These are phyloP conservation scores for Agaricales sp. DNA, from an alignment of 1,284 basidiomycete species.

Conservation along the genomic window DNA sequence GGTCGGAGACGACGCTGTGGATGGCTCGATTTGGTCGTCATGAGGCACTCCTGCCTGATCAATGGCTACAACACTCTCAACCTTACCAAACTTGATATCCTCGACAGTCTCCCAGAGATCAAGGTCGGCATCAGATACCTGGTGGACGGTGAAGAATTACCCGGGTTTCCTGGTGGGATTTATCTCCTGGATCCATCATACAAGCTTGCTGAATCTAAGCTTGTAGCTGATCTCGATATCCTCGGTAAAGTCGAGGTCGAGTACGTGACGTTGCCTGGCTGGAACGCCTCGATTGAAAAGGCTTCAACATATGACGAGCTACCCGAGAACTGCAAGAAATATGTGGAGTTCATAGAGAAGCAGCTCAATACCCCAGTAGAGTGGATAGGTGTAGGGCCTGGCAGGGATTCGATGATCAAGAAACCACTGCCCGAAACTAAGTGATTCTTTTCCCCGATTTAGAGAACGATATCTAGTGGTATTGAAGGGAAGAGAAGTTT, in stretches of 20 bases:
- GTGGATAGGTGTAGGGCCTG: slow-evolving; percentile 90
- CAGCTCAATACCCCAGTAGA: slow-evolving; percentile 75
- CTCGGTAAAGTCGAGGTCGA: slow-evolving; percentile 78
- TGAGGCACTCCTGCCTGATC: slow-evolving; percentile 88
- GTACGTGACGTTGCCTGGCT: slow-evolving; percentile 89
- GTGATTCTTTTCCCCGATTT: too few relatives aligned
- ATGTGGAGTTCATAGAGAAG: slow-evolving; percentile 84
- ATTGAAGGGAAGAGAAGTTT: too few relatives aligned
- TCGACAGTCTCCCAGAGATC: slow-evolving; percentile 83
- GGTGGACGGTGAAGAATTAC: slow-evolving; percentile 68
- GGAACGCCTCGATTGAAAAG: slow-evolving; percentile 75
- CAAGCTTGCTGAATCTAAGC: not conserved
- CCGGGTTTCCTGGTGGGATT: slow-evolving; percentile 76
- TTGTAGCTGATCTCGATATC: slow-evolving; percentile 76
- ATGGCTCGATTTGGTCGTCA: slow-evolving; percentile 95
- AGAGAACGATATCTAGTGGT: too few relatives aligned
- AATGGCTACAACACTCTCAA: slow-evolving; percentile 95
- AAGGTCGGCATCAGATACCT: slow-evolving; percentile 82
- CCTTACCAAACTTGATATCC: slow-evolving; percentile 92
- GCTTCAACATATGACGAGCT: slow-evolving; percentile 66
- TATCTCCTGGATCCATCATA: not conserved
- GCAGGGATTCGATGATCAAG: slow-evolving; percentile 68
- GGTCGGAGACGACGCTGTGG: slow-evolving; percentile 90
- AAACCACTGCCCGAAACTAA: too few relatives aligned
- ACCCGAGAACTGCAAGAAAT: slow-evolving; percentile 80